A percentile compares a stretch with the other conserved stretches of the same genome.
Conservation (phyloP, 352 stramenopile species). For the Peronospora destructor region DNA sequence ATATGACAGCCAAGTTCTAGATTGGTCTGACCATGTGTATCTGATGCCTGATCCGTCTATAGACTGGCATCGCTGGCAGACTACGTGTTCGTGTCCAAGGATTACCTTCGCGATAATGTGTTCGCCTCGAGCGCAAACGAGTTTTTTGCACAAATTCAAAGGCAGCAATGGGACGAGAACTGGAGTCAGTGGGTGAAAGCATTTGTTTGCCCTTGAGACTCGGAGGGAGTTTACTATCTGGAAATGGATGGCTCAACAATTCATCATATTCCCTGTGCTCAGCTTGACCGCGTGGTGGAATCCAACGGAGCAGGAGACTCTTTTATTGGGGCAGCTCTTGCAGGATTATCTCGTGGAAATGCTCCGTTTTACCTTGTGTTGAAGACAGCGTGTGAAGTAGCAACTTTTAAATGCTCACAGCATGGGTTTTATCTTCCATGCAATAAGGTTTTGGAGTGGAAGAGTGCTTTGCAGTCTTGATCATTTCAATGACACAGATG, state of each 20-base stretch:
- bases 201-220: conserved; percentile 66
- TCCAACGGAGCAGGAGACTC: conserved; percentile 69
- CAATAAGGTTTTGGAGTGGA: conserved; percentile 20
- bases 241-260: conserved; percentile 15
- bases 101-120: conserved; percentile 62
- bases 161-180: conserved; percentile 18
- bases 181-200: conserved; percentile 28
- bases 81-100: conserved; percentile 66
- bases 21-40: not conserved
- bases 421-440: conserved; percentile 39
- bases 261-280: conserved; percentile 33
- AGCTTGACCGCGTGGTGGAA: conserved; percentile 41
- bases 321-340: conserved; percentile 62
- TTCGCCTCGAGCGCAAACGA: conserved; percentile 25
- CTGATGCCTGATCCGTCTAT: not conserved
- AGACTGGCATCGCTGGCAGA: conserved; percentile 41
- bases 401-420: conserved; percentile 52
- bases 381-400: conserved; percentile 44
- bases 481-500: conserved; percentile 1
- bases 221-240: conserved; percentile 52
- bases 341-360: conserved; percentile 28
- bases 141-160: conserved; percentile 36
- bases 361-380: conserved; percentile 31
- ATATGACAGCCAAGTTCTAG: not conserved
- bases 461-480: conserved; percentile 8